phyloP scores from a whole-genome alignment of 2,329 filamentous ascomycete species.

The Parascedosporium putredinis region DNA sequence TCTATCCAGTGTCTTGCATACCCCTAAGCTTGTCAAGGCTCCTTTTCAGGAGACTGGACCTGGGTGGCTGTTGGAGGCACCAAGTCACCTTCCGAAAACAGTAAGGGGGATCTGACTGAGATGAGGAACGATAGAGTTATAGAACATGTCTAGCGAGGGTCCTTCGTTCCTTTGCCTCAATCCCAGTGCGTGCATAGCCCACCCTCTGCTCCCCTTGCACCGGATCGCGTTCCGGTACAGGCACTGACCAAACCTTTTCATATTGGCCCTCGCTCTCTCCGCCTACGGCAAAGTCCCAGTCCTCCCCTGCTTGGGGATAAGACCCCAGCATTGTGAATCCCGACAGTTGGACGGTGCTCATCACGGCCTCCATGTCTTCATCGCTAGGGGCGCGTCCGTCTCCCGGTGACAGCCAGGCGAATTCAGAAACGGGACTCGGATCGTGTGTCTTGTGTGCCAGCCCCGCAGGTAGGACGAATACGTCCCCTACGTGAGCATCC shows the following conservation, averaged over 20 bases:
- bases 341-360: conserved; percentile 23
- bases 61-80: too few species aligned
- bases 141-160: too few species aligned
- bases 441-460: conserved; percentile 44
- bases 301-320: not conserved
- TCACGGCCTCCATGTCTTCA: conserved; percentile 21
- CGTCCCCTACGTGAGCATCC: conserved; percentile 38
- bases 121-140: too few species aligned
- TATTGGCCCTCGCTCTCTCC: conserved; percentile 5
- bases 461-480: conserved; percentile 48
- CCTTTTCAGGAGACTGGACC: too few species aligned
- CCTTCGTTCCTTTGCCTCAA: too few species aligned
- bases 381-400: conserved; percentile 24
- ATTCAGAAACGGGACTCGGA: conserved; percentile 22
- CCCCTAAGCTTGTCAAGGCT: too few species aligned
- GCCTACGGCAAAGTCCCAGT: conserved; percentile 9
- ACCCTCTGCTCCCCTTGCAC: conserved; percentile 1
- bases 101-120: too few species aligned
- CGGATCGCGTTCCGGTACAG: conserved; percentile 5
- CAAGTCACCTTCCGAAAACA: too few species aligned
- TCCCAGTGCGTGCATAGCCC: conserved; percentile 4
- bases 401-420: conserved; percentile 31
- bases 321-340: conserved; percentile 14
- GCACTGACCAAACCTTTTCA: conserved; percentile 6
- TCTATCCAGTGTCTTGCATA: too few species aligned